A percentile compares a stretch with the other conserved stretches of the same genome.
Evolutionary conservation across 148 eudicot species (phyloP).

Genomic region (Cornus florida): DNA sequence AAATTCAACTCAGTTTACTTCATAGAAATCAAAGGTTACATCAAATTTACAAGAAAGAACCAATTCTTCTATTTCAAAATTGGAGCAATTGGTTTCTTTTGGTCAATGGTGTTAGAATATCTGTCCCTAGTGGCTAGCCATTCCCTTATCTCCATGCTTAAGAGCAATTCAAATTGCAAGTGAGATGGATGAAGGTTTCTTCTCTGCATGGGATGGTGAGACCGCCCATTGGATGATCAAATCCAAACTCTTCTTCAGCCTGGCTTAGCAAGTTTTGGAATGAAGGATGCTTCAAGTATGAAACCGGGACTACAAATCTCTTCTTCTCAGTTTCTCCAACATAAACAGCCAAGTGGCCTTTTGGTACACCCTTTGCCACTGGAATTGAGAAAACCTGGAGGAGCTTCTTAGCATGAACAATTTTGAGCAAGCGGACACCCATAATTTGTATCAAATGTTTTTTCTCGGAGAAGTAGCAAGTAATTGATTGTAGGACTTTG

Average conservation of each 20-base stretch:
- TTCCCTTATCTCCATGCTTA: not conserved
- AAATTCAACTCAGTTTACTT: not conserved
- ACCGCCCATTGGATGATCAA: constrained; percentile 10
- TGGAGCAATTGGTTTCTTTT: not conserved
- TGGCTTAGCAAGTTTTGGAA: constrained; percentile 13
- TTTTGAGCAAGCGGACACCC: constrained; percentile 27
- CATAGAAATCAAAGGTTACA: not conserved
- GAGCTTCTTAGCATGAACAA: not conserved
- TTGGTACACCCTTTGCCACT: not conserved
- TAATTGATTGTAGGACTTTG: not conserved
- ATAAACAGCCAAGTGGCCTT: constrained; percentile 21
- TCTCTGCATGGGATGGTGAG: constrained; percentile 23
- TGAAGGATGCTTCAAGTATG: constrained; percentile 24
- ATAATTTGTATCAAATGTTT: not conserved
- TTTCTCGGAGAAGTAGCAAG: not conserved
- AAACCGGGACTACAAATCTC: constrained; percentile 23
- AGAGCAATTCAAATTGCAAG: not conserved
- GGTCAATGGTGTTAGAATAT: not conserved
- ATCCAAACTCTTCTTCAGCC: constrained; percentile 15
- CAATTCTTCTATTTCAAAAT: not conserved
- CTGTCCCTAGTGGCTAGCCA: not conserved
- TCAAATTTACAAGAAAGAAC: not conserved
- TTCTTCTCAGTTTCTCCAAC: constrained; percentile 15
- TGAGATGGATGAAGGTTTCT: constrained; percentile 6
- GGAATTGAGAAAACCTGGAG: not conserved